Evolutionary conservation across 176 grass and related monocot species (phyloP).

Genomic region (Phyllostachys edulis): DNA sequence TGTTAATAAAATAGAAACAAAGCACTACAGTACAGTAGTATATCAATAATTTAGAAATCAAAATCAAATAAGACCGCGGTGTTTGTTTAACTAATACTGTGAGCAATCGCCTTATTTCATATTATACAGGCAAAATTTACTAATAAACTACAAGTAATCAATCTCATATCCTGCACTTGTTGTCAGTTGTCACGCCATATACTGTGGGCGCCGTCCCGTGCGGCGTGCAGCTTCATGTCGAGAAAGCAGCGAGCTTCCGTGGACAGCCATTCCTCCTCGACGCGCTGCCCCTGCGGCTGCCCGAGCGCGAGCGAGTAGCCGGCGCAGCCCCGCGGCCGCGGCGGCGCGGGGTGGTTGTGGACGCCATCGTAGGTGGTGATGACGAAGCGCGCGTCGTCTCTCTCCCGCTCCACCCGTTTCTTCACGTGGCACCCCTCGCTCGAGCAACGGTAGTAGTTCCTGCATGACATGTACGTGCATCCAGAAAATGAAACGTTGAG

Average conservation of each 20-base stretch:
- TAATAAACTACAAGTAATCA: neutral
- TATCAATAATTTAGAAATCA: too few species aligned
- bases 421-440: constrained; percentile 62
- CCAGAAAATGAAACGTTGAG: too few species aligned
- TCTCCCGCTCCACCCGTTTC: constrained; percentile 66
- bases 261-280: neutral
- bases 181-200: neutral
- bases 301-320: neutral
- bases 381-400: constrained; percentile 62
- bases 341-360: constrained; percentile 52
- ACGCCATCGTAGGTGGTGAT: constrained; percentile 83
- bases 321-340: neutral
- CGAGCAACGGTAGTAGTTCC: constrained; percentile 81
- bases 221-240: neutral
- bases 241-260: neutral
- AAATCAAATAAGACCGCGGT: too few species aligned
- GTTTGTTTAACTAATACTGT: neutral
- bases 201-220: neutral
- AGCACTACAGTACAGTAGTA: neutral
- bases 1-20: neutral
- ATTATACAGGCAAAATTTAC: neutral
- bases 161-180: neutral
- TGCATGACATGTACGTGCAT: neutral
- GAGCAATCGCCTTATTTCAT: neutral
- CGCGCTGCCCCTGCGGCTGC: neutral